Conservation (phyloP, 2,329 filamentous ascomycete species). For the Bipolaris bicolor region DNA sequence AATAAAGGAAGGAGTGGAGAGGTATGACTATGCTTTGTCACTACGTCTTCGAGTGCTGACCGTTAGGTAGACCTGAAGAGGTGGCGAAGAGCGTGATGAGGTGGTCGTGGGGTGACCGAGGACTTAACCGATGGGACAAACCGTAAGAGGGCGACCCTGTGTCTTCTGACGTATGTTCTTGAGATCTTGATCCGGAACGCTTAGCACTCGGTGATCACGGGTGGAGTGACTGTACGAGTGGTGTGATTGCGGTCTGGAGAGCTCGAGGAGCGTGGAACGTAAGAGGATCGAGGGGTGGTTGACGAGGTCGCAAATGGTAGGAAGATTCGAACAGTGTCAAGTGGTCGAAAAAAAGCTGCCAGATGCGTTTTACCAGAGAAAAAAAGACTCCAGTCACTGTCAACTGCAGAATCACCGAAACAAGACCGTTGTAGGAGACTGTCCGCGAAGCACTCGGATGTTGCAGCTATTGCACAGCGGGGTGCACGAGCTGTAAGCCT, state of each 20-base stretch:
- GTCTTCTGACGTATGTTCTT: slow-evolving; percentile 44
- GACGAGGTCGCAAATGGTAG: slow-evolving; percentile 41
- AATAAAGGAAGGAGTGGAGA: slow-evolving; percentile 44
- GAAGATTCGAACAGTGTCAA: slow-evolving; percentile 39
- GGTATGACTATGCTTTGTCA: slow-evolving; percentile 34
- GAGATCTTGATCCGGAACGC: slow-evolving; percentile 30
- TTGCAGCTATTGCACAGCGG: slow-evolving; percentile 44
- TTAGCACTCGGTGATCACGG: slow-evolving; percentile 17
- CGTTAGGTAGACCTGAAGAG: slow-evolving; percentile 44
- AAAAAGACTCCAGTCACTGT: slow-evolving; percentile 51
- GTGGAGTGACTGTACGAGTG: slow-evolving; percentile 4
- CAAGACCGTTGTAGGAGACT: slow-evolving; percentile 47
- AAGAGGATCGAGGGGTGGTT: slow-evolving; percentile 31
- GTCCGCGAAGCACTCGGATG: slow-evolving; percentile 48
- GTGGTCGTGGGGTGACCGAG: slow-evolving; percentile 51
- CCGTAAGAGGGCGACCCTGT: slow-evolving; percentile 44
- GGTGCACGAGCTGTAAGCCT: slow-evolving; percentile 40
- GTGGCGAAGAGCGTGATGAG: slow-evolving; percentile 42
- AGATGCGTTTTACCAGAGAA: slow-evolving; percentile 39
- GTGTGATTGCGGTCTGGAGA: slow-evolving; percentile 19
- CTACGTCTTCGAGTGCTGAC: slow-evolving; percentile 47
- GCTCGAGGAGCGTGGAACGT: slow-evolving; percentile 24
- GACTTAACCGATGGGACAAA: slow-evolving; percentile 50
- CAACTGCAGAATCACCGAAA: slow-evolving; percentile 53
- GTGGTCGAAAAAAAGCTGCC: slow-evolving; percentile 42